Percentiles rank a stretch among this genome's conserved stretches.
Evolutionary conservation across 441 rosid genomes (phyloP).

Genomic region (Viola pubescens): DNA sequence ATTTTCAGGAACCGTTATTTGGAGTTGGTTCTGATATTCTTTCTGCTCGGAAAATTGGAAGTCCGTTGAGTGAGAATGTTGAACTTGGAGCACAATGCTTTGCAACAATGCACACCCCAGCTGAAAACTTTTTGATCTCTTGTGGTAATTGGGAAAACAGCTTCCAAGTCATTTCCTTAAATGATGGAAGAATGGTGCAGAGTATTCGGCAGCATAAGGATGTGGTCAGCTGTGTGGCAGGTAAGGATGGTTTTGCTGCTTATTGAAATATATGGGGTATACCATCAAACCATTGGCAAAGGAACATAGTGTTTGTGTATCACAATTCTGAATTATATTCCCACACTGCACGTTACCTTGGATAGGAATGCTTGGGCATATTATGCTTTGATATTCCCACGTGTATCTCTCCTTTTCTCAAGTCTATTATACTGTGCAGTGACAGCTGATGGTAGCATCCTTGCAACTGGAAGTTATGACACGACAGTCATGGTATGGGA

Average conservation of each 20-base stretch:
- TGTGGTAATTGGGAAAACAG: conserved; percentile 99
- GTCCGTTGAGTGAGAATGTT: conserved; percentile 74
- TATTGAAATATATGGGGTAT: too few relatives aligned
- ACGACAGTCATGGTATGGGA: conserved; percentile 99
- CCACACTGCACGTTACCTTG: too few relatives aligned
- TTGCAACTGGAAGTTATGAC: conserved; percentile 98
- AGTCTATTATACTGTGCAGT: conserved; percentile 43
- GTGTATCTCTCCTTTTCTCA: conserved; percentile 1
- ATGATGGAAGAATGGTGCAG: conserved; percentile 94
- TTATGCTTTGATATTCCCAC: too few relatives aligned
- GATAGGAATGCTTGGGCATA: too few relatives aligned
- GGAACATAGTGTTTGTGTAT: too few relatives aligned
- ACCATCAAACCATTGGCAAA: too few relatives aligned
- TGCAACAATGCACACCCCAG: conserved; percentile 64
- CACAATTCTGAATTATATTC: too few relatives aligned
- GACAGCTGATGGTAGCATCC: conserved; percentile 74
- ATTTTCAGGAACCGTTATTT: conserved; percentile 83
- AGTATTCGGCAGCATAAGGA: conserved; percentile 95
- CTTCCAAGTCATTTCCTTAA: conserved; percentile 82
- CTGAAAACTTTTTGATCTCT: conserved; percentile 76
- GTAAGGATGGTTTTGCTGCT: conserved; percentile 25
- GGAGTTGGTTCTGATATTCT: conserved; percentile 96
- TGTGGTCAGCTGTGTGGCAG: conserved; percentile 99
- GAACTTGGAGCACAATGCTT: conserved; percentile 86
- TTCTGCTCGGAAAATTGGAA: conserved; percentile 82